Percentiles rank a stretch among this genome's conserved stretches.
Conservation (phyloP, 768 basidiomycete species). For the Pseudohyphozyma bogoriensis region DNA sequence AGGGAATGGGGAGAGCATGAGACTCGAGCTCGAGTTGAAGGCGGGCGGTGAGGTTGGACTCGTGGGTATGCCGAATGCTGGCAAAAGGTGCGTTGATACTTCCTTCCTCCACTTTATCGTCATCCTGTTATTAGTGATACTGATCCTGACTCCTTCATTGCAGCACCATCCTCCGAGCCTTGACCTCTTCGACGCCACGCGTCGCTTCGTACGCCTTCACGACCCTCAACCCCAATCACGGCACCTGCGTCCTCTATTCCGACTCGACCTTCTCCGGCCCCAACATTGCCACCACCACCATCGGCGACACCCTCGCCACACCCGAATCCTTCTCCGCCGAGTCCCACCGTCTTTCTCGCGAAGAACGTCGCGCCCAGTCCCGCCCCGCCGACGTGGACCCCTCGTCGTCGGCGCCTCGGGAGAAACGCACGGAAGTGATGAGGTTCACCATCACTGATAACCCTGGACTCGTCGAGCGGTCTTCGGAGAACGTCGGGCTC, state of each 20-base stretch:
- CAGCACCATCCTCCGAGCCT: conserved; percentile 78
- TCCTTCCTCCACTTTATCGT: neutral
- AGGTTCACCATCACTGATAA: conserved; percentile 96
- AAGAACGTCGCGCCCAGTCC: conserved; percentile 6
- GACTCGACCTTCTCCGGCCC: conserved; percentile 29
- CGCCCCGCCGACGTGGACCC: neutral
- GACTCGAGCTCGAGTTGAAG: conserved; percentile 84
- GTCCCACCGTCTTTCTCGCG: neutral
- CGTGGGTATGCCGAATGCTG: conserved; percentile 92
- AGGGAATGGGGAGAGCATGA: conserved; percentile 61
- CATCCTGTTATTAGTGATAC: neutral
- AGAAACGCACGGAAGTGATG: conserved; percentile 49
- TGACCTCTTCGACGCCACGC: conserved; percentile 76
- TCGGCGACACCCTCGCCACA: conserved; percentile 32
- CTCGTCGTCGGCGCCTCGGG: neutral
- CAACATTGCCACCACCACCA: conserved; percentile 43
- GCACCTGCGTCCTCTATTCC: conserved; percentile 50
- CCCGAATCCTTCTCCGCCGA: conserved; percentile 15
- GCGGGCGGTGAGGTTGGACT: conserved; percentile 88
- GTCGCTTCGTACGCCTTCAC: conserved; percentile 91
- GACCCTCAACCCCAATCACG: conserved; percentile 86
- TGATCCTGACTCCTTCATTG: conserved; percentile 39
- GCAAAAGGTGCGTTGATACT: conserved; percentile 36
- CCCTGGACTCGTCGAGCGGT: conserved; percentile 75
- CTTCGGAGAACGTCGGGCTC: conserved; percentile 80